These are phyloP conservation scores for Lactarius psammicola DNA, from an alignment of 768 basidiomycete genomes.

Conservation along the genomic window DNA sequence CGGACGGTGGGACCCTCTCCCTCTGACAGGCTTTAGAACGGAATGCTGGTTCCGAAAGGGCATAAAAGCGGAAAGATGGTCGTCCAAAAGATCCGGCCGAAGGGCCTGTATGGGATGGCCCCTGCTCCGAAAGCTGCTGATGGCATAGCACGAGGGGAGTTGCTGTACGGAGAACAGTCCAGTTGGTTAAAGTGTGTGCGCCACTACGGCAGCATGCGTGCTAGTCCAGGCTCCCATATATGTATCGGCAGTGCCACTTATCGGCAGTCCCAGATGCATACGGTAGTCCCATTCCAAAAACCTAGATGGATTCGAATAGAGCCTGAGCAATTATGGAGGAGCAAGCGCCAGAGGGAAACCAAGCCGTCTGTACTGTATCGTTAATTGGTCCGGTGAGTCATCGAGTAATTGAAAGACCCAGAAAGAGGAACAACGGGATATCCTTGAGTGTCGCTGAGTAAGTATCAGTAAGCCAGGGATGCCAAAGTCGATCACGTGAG, in stretches of 20 bases:
- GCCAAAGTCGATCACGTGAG: slow-evolving; percentile 7
- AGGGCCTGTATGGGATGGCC: too few species aligned
- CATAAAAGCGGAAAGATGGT: neutral
- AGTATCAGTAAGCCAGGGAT: neutral
- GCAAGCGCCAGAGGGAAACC: too few species aligned
- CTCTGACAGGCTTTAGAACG: neutral
- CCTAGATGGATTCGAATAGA: neutral
- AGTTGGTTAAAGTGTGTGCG: too few species aligned
- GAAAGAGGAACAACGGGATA: too few species aligned
- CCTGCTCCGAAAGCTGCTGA: too few species aligned
- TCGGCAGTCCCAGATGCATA: neutral
- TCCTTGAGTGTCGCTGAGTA: neutral
- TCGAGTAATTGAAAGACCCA: too few species aligned
- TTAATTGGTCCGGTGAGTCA: too few species aligned
- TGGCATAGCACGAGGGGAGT: too few species aligned
- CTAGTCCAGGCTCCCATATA: neutral
- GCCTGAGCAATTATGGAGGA: neutral
- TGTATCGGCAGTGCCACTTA: neutral
- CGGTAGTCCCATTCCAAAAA: neutral
- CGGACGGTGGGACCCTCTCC: neutral
- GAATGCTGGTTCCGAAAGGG: neutral
- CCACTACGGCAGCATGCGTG: neutral
- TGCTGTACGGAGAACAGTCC: too few species aligned
- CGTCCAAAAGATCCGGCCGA: neutral
- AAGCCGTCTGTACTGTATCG: too few species aligned